Percentiles rank a stretch among this genome's conserved stretches.
Conservation (phyloP, 352 stramenopile genomes). For the Nothophytophthora sp. region DNA sequence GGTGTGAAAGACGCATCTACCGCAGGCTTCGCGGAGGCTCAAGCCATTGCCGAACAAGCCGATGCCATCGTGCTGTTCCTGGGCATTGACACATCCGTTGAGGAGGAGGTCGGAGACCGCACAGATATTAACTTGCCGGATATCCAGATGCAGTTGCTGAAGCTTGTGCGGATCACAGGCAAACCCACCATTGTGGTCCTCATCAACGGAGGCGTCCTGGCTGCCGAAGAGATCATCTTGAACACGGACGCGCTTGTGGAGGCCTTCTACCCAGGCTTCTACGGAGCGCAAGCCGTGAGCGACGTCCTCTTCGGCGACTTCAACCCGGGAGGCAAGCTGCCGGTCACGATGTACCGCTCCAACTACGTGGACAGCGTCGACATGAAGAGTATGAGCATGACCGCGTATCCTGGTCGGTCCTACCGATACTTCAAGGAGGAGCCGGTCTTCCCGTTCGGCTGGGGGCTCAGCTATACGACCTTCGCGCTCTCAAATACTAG, state of each 20-base stretch:
- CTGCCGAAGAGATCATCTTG: constrained; percentile 55
- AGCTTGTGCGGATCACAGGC: constrained; percentile 31
- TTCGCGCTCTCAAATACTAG: constrained; percentile 48
- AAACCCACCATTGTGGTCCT: constrained; percentile 71
- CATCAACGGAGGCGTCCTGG: constrained; percentile 79
- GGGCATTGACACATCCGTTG: constrained; percentile 71
- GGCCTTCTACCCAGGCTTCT: constrained; percentile 76
- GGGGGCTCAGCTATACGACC: constrained; percentile 83
- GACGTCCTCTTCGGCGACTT: constrained; percentile 76
- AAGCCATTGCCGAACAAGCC: constrained; percentile 23
- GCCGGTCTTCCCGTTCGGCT: constrained; percentile 83
- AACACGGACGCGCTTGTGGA: constrained; percentile 55
- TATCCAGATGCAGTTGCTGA: constrained; percentile 66
- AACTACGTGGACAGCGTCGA: constrained; percentile 57
- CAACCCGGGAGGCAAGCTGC: constrained; percentile 72
- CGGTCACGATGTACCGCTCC: constrained; percentile 77
- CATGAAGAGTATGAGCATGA: constrained; percentile 89
- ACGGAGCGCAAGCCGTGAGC: constrained; percentile 60
- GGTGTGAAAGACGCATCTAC: constrained; percentile 49
- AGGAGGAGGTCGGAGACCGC: constrained; percentile 66
- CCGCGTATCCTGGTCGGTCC: constrained; percentile 68
- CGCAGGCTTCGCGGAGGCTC: constrained; percentile 36
- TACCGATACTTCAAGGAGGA: constrained; percentile 88
- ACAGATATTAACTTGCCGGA: constrained; percentile 52
- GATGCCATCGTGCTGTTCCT: constrained; percentile 68